Percentiles rank a stretch among this genome's conserved stretches.
These are phyloP conservation scores for Aspergillus egyptiacus DNA, from an alignment of 495 filamentous ascomycete genomes.

Conservation along the genomic window DNA sequence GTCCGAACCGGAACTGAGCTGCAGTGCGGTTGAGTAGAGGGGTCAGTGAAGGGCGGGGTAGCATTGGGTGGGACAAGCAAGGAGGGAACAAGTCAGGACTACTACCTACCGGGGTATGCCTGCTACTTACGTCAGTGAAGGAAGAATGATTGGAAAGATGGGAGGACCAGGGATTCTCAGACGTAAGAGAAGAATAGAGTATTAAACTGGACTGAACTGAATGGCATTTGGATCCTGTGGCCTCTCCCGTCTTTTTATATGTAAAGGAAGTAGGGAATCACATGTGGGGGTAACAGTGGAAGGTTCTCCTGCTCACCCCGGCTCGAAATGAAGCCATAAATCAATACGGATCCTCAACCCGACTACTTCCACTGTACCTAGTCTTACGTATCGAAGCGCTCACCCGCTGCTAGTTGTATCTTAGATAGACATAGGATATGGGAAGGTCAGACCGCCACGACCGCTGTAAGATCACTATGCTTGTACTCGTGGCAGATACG, in stretches of 20 bases:
- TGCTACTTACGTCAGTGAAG: constrained; percentile 3
- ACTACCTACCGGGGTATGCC: too few species aligned
- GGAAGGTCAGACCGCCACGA: too few species aligned
- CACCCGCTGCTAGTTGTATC: too few species aligned
- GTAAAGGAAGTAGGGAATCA: constrained; percentile 11
- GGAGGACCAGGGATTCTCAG: background rate
- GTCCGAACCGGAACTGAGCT: constrained; percentile 9
- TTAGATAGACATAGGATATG: too few species aligned
- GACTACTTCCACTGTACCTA: too few species aligned
- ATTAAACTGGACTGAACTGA: background rate
- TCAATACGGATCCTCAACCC: background rate
- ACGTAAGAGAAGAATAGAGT: background rate
- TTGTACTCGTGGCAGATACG: background rate
- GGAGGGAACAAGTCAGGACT: background rate
- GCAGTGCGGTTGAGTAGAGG: constrained; percentile 14
- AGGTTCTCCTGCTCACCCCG: background rate
- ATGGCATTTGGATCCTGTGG: too few species aligned
- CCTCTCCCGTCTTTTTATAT: too few species aligned
- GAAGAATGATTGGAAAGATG: background rate
- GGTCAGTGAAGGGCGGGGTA: constrained; percentile 19
- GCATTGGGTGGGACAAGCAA: constrained; percentile 18
- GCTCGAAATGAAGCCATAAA: background rate
- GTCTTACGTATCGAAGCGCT: too few species aligned
- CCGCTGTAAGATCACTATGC: background rate
- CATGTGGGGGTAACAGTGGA: too few species aligned